These are phyloP conservation scores for Saccharomycopsis vini DNA, from an alignment of 805 yeast genomes.

Conservation along the genomic window DNA sequence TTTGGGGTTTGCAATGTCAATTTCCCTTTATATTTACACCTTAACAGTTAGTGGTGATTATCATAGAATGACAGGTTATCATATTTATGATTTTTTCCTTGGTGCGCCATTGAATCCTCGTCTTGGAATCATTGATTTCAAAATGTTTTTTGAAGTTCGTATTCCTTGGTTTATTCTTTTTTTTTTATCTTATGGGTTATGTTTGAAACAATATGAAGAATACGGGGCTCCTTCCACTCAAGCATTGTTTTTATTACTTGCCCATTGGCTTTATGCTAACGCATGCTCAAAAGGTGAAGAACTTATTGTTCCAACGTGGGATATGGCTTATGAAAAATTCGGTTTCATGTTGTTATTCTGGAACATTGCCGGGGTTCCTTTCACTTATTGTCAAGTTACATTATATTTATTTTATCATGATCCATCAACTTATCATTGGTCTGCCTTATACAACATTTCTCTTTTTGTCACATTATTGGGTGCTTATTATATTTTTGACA, in stretches of 20 bases:
- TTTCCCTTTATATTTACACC: slow-evolving; percentile 63
- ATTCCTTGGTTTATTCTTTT: slow-evolving; percentile 91
- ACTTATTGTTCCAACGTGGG: slow-evolving; percentile 96
- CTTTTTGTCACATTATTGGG: slow-evolving; percentile 48
- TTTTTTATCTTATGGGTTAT: slow-evolving; percentile 66
- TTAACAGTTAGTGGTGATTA: slow-evolving; percentile 60
- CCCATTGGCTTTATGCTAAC: slow-evolving; percentile 91
- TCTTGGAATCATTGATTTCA: slow-evolving; percentile 83
- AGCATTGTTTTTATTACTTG: slow-evolving; percentile 52
- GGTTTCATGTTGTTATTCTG: slow-evolving; percentile 99
- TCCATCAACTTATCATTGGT: slow-evolving; percentile 75
- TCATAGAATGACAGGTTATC: slow-evolving; percentile 87
- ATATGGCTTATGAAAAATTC: slow-evolving; percentile 97
- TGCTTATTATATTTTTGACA: slow-evolving; percentile 90
- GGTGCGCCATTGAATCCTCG: slow-evolving; percentile 97
- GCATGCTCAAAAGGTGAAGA: slow-evolving; percentile 98
- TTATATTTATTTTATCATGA: slow-evolving; percentile 74
- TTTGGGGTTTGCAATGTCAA: slow-evolving; percentile 62
- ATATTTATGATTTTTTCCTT: slow-evolving; percentile 86
- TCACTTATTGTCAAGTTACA: slow-evolving; percentile 93
- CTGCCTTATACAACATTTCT: slow-evolving; percentile 46
- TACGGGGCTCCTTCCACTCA: slow-evolving; percentile 68
- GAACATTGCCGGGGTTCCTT: slow-evolving; percentile 99
- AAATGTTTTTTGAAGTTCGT: slow-evolving; percentile 96
- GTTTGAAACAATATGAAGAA: slow-evolving; percentile 67